Evolutionary conservation across 176 grass and related monocot genomes (phyloP), one percentile per base, ranked within the genome.

Genomic region (Poa annua): DNA sequence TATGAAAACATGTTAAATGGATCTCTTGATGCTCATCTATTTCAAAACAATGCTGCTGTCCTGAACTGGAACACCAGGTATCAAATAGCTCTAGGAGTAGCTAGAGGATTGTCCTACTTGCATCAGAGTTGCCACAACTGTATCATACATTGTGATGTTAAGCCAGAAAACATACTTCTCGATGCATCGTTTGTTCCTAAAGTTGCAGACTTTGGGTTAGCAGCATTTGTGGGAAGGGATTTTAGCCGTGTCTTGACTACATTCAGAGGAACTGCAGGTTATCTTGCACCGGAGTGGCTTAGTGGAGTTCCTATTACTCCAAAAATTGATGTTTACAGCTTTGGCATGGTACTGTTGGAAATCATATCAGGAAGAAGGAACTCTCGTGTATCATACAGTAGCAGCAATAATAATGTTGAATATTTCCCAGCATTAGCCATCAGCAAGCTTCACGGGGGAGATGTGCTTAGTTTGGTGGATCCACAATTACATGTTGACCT

Each of bases 131-230:
- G 92, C 57, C 72, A 42, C 13, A 65, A 89, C 3, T 89, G 82
- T 65, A 94, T 89, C 60, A 86, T 94, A 62, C 92, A 89, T 13
- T 94, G 86, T 25, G 89, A 94, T 45, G 82, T 94, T 67, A 94
- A 94, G 48, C 92, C 47, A 66, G 56, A 87, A 57, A 87, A 87
- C 20, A 81, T 87, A 75, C 78, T 87, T 25, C 78, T 87, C 5
- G 81, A 94, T 52, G 71, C 26, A 2, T 83, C 77, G 6, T 81
- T 94, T 60, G 44, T 52, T 75, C 86, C 89, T 9, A 91, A 94
- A 79, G 75, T 91, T 59, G 86, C 92, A 13, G 92, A 94, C 25
- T 94, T 94, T 41, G 92, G 89, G n/a, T 70, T 94, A 75, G 89
- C 74, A 59, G 84, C 88, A 54, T 71, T 93, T 17, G 32, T 93